Evolutionary conservation across 345 rosid species (phyloP).

Genomic region (Cardamine occulta): DNA sequence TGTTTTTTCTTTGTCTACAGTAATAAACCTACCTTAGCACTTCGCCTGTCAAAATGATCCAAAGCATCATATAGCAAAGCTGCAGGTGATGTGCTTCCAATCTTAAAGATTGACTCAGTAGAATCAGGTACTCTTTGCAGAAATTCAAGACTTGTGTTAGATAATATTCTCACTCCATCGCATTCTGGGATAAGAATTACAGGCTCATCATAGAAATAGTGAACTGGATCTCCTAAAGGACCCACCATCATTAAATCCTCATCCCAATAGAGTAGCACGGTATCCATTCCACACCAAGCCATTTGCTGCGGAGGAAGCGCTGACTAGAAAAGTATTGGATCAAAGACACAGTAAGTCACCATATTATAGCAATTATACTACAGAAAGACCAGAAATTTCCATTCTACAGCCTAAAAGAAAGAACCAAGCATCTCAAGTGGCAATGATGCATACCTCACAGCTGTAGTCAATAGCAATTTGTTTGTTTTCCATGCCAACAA

Average conservation of each 20-base stretch:
- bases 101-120: conserved; percentile 88
- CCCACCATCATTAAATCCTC: conserved; percentile 95
- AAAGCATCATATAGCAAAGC: conserved; percentile 88
- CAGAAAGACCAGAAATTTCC: too few species aligned
- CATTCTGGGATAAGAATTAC: conserved; percentile 87
- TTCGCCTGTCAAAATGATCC: conserved; percentile 95
- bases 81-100: conserved; percentile 97
- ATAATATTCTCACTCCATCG: conserved; percentile 94
- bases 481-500: conserved; percentile 62
- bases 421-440: conserved; percentile 33
- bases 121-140: conserved; percentile 97
- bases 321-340: conserved; percentile 55
- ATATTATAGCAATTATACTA: not conserved
- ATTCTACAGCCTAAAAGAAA: conserved; percentile 6
- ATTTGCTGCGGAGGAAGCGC: conserved; percentile 96
- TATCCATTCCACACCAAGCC: conserved; percentile 99
- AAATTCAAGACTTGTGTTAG: conserved; percentile 87
- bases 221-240: conserved; percentile 79
- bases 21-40: conserved; percentile 76
- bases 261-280: conserved; percentile 89
- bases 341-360: conserved; percentile 12
- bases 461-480: conserved; percentile 58
- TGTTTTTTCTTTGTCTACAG: not conserved
- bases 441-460: conserved; percentile 67
- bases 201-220: conserved; percentile 88